These are phyloP conservation scores for Symbiodinium pilosum DNA, from an alignment of 73 alveolate genomes.

Conservation along the genomic window DNA sequence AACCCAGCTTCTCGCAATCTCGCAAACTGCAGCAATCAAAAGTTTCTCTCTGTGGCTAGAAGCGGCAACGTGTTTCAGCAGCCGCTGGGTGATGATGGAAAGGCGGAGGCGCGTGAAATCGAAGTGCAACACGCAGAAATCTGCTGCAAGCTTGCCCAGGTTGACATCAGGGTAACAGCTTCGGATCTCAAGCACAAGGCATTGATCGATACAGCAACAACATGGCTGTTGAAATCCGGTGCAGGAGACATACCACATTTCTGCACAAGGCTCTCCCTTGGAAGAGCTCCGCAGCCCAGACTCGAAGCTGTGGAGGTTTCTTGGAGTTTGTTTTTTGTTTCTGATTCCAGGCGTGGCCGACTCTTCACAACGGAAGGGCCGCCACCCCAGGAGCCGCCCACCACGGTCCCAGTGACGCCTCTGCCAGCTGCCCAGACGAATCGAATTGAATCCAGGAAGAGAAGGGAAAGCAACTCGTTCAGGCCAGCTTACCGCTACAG, in stretches of 20 bases:
- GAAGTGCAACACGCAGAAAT: too few relatives aligned
- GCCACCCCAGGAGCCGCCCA: slow-evolving; percentile 37
- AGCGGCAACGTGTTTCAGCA: slow-evolving; percentile 50
- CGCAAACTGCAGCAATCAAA: too few relatives aligned
- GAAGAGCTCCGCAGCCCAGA: neutral
- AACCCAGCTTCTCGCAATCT: neutral
- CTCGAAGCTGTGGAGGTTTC: neutral
- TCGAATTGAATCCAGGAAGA: too few relatives aligned
- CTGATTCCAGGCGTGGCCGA: slow-evolving; percentile 17
- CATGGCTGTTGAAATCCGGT: too few relatives aligned
- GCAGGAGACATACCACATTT: slow-evolving; percentile 23
- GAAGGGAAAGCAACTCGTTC: neutral
- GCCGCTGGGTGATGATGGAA: slow-evolving; percentile 33
- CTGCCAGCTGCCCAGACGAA: neutral
- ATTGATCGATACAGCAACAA: neutral
- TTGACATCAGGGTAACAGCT: slow-evolving; percentile 29
- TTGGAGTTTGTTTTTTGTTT: too few relatives aligned
- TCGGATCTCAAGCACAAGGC: slow-evolving; percentile 43
- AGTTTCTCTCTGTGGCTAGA: neutral
- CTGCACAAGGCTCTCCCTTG: slow-evolving; percentile 40
- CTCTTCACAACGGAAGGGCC: slow-evolving; percentile 43
- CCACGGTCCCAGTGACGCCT: neutral
- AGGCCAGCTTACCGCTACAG: neutral
- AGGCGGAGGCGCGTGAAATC: slow-evolving; percentile 32
- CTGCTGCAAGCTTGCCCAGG: too few relatives aligned